Evolutionary conservation across 2,329 filamentous ascomycete genomes (phyloP), one percentile per base, ranked within the genome.

Genomic region (Gliomastix tumulicola): DNA sequence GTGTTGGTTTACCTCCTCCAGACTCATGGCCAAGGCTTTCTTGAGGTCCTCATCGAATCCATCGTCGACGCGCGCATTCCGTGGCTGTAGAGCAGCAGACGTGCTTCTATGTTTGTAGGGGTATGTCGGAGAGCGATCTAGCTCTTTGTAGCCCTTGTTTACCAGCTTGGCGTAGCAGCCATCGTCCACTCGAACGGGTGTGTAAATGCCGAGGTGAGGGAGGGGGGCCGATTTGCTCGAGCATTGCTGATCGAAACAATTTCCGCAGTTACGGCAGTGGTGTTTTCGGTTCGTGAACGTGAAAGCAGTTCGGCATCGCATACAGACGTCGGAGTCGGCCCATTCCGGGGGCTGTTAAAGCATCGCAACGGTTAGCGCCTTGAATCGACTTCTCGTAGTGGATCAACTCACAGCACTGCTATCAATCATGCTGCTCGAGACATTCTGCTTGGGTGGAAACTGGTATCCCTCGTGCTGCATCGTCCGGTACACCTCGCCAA

Each of bases 231-330:
- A 79, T 65, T 97, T 97, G 66, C 79, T 82, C 12, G 90, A 97
- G 56, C 92, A 98, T 50, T 92, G 82, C 45, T 90, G 88, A 55
- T 95, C 94, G 57, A 98, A 98, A 51, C 94, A 92, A 60, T 92
- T 95, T 35, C 92, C 92, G 54, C 92, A 98, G 59, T 98, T 98
- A 46, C 92, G 82, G 54, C 92, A 98, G 59, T 98, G 92, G 56
- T 98, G 92, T 57, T 97, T 98, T 53, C 92, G 82, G 59, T 98
- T 98, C 38, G 90, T 98, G 55, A 98, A 96, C 33, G 88, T 96
- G 52, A 98, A 98, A 15, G 88, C 66, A 11, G 90, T 96, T 48
- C 92, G 81, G 59, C 92, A 98, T 55, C 92, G 84, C 88, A 98
- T 96, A 59, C 92, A 98, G 21, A 98, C 90, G 52, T 98, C 92